Evolutionary conservation across 805 yeast species (phyloP), one percentile per base, ranked within the genome.

Genomic region (Saccharomycopsis vini): DNA sequence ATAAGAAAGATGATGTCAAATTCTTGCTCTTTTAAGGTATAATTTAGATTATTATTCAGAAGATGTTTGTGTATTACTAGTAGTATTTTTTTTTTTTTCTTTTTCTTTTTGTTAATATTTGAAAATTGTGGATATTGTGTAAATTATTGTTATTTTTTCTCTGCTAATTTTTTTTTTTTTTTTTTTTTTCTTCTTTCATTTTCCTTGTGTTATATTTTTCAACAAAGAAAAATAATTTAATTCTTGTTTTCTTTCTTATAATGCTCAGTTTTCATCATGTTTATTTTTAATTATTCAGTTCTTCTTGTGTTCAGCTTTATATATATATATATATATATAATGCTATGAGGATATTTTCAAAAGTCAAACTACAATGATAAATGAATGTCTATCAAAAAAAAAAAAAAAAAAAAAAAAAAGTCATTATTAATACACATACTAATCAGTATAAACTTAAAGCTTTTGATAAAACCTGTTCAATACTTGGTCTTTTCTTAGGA

Each of bases 401-500:
- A 6, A 24, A 24, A 24, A 24, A 24, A 24, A 24, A 10, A 24
- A 7, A 24, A 24, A 24, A n/a, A n/a, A n/a, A n/a, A n/a, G n/a
- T n/a, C n/a, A n/a, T n/a, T n/a, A n/a, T n/a, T n/a, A n/a, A n/a
- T n/a, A n/a, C n/a, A n/a, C n/a, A n/a, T n/a, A n/a, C n/a, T n/a
- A n/a, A n/a, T n/a, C n/a, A n/a, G n/a, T n/a, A n/a, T n/a, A 36
- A 37, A 12, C 18, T 37, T 39, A 79, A 59, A 3, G 79, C 75
- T 36, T 54, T 60, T 10, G 72, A 67, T 42, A 82, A 55, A 2
- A 85, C 72, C 37, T 71, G 71, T 50, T 77, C 85, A 19, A 81
- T 69, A 0, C 69, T 49, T 0, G 95, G 95, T 48, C 97, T 67
- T 30, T 69, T 57, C 0, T 52, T 53, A 0, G 88, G 76, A 43